Base-by-base conservation (phyloP, 805 yeast genomes). In the Pichia scutulata region DNA sequence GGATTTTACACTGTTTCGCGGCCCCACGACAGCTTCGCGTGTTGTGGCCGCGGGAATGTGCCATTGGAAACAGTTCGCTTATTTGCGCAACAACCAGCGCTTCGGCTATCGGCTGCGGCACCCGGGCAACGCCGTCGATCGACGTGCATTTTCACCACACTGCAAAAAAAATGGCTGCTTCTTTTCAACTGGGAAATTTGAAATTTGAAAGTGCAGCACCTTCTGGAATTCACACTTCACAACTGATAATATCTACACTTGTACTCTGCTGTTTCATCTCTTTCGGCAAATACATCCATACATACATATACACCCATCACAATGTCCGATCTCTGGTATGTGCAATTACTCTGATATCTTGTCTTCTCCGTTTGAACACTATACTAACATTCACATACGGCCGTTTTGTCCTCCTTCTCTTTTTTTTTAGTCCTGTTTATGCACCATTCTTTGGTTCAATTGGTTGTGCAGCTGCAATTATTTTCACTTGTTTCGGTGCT, bases 391-490 rank as follows among this genome's bases (percentile, higher is more conserved):
- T 9, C 33, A 12, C 12, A 13, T 7, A 28, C 33, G 12, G 12
- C 4, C 22, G 7, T 19, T 10, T 18, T 12, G 1, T 19, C 16
- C 23, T 4, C 7, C 3, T 19, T 37, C 7, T 37, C 12, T 41
- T 24, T n/a, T 22, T 19, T 21, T n/a, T n/a, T 41, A 33, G 37
- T 33, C 98, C 99, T 45, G 82, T 82, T 28, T 93, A 86, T 70
- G 97, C 99, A 16, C 98, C 99, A 53, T 93, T 93, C 68, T 82
- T 93, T 65, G 99, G 99, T 41, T 89, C 92, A 70, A 97, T 97
- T 39, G 99, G 97, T 44, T 90, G 98, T 71, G 89, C 93, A 7
- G 84, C 89, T 44, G 96, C 97, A 46, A 87, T 89, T 87, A 78
- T 88, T 23, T 73, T 92, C 52, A 84, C 95, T 51, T 88, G 96